Percentiles rank a stretch among this genome's conserved stretches.
phyloP scores from a whole-genome alignment of 202 grass and related monocot species.

The Dendrocalamus latiflorus region DNA sequence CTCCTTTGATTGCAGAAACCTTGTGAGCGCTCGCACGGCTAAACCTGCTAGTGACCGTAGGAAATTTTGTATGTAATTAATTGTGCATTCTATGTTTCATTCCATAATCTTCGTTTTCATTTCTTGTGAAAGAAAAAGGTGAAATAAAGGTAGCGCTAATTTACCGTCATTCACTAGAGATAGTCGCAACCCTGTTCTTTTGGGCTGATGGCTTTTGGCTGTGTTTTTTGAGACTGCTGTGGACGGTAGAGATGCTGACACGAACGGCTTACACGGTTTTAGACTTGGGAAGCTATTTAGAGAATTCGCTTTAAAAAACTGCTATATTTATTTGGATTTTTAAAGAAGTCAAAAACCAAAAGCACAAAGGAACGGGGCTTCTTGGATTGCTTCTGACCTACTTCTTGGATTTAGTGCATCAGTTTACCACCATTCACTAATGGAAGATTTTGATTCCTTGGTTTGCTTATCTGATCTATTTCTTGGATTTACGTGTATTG shows the following conservation, averaged over 20 bases:
- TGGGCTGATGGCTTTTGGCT: too few species aligned
- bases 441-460: neutral
- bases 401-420: too few species aligned
- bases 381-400: neutral
- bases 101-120: neutral
- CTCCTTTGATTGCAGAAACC: slow-evolving; percentile 40
- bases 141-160: slow-evolving; percentile 25
- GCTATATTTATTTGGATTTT: too few species aligned
- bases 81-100: slow-evolving; percentile 17
- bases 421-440: neutral
- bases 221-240: too few species aligned
- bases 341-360: too few species aligned
- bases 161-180: neutral
- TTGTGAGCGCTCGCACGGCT: neutral
- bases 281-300: too few species aligned
- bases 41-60: slow-evolving; percentile 5
- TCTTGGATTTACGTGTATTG: neutral
- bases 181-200: too few species aligned
- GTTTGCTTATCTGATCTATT: neutral
- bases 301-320: too few species aligned
- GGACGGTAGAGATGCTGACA: too few species aligned
- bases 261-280: too few species aligned
- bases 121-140: slow-evolving; percentile 8
- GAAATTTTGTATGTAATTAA: slow-evolving; percentile 50
- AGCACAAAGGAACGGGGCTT: too few species aligned